Conservation (phyloP, 2,329 filamentous ascomycete species). For the Hymenoscyphus fraxineus region DNA sequence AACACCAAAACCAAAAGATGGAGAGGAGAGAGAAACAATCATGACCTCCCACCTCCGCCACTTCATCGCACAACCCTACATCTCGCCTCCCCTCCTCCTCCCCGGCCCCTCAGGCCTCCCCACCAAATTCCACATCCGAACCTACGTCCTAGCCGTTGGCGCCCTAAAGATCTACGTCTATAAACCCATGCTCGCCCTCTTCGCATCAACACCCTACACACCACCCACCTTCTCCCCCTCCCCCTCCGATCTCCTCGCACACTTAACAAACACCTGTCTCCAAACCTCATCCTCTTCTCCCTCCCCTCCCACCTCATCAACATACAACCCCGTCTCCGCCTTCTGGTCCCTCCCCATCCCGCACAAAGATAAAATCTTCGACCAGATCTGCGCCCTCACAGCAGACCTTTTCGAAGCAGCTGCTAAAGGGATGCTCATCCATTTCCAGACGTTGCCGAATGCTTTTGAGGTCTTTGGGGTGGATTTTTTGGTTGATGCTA, state of each 20-base stretch:
- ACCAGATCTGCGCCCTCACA: constrained; percentile 70
- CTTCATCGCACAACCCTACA: constrained; percentile 94
- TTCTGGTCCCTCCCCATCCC: constrained; percentile 63
- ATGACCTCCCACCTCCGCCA: constrained; percentile 89
- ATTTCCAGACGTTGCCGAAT: constrained; percentile 87
- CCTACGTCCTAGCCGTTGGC: constrained; percentile 81
- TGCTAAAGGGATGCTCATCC: constrained; percentile 74
- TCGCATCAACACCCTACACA: constrained; percentile 71
- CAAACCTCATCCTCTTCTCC: constrained; percentile 52
- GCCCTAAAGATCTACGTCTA: constrained; percentile 82
- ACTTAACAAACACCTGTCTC: constrained; percentile 94
- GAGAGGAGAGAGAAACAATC: constrained; percentile 49
- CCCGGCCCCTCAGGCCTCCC: constrained; percentile 43
- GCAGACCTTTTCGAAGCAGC: constrained; percentile 83
- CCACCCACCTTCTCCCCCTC: constrained; percentile 50
- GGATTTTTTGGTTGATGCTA: constrained; percentile 84
- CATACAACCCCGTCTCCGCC: constrained; percentile 53
- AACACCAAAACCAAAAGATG: constrained; percentile 48
- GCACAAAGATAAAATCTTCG: constrained; percentile 49
- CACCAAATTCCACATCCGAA: constrained; percentile 91
- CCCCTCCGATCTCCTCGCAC: constrained; percentile 59
- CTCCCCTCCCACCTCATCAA: not conserved
- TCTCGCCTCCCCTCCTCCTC: constrained; percentile 79
- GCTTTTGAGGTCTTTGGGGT: constrained; percentile 90
- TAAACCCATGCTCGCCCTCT: constrained; percentile 86